phyloP scores from a whole-genome alignment of 176 grass and related monocot species.

The Carex scoparia region DNA sequence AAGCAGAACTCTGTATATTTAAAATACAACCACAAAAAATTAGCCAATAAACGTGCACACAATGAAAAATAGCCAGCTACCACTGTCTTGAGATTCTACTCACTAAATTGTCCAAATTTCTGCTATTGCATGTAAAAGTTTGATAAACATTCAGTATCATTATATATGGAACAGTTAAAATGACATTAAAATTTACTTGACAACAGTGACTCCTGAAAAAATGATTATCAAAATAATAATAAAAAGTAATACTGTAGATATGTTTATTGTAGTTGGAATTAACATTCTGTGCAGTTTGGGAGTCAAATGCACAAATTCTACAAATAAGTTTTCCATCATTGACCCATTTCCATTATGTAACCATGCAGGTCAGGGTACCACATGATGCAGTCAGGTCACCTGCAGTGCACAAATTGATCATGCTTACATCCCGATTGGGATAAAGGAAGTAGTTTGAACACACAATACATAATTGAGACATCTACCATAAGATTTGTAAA shows the following conservation, averaged over 20 bases:
- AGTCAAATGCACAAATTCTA: neutral
- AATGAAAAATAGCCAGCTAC: neutral
- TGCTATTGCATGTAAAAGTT: neutral
- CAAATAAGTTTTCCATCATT: neutral
- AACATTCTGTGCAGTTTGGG: neutral
- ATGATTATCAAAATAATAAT: neutral
- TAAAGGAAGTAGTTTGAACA: neutral
- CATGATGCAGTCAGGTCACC: neutral
- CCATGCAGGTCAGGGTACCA: neutral
- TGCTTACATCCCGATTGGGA: neutral
- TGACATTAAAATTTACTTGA: neutral
- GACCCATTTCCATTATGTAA: neutral
- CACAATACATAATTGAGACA: neutral
- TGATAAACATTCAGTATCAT: neutral
- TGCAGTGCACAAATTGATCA: neutral
- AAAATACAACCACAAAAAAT: neutral
- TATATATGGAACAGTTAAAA: neutral
- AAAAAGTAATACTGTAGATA: neutral
- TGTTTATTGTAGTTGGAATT: neutral
- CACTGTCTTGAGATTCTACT: neutral
- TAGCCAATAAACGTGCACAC: neutral
- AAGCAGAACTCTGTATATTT: slow-evolving; percentile 56
- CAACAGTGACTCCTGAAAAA: neutral
- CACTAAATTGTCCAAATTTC: neutral
- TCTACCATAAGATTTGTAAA: neutral